Evolutionary conservation across 257 asterid species (phyloP), one percentile per base, ranked within the genome.

Genomic region (Phtheirospermum japonicum): DNA sequence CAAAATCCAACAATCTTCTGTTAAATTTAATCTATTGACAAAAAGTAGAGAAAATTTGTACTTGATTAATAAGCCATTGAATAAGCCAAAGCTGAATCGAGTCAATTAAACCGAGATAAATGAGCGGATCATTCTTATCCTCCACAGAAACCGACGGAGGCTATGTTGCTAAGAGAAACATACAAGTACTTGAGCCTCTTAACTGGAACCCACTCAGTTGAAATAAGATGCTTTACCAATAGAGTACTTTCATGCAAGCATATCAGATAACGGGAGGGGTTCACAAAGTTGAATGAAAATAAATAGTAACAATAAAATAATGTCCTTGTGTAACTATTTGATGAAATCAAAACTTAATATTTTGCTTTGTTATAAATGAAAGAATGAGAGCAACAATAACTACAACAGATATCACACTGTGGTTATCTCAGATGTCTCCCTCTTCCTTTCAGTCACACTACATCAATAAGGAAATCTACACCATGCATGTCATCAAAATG

Each of bases 321-420:
- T 32, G 26, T 20, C 56, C 57, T 45, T 37, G 42, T 58, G 26
- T 30, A 62, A 62, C 58, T 51, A 32, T 49, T 13, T 39, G 61
- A 63, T 49, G 59, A 75, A 48, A 40, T 13, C 61, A 64, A 68
- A 92, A 97, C 99, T 92, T 80, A 32, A 78, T 63, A 54, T 71
- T 70, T 59, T 63, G 79, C 57, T 87, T 79, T 16, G 85, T 79
- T 74, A 74, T 75, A 37, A 83, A 69, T 31, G 95, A 83, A 56
- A 92, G 82, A 57, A 83, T 69, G 36, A 89, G 81, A 72, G 81
- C 75, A 70, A 96, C 95, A 71, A 89, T 85, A 66, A 82, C 86
- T 66, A 81, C 87, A 65, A 60, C 73, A 52, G 76, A 71, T 65
- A 83, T 79, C 57, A 80, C 77, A 66, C 65, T 83, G 75, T 67